These are phyloP conservation scores for Phytophthora pluvialis DNA, from an alignment of 352 stramenopile genomes.

Conservation along the genomic window DNA sequence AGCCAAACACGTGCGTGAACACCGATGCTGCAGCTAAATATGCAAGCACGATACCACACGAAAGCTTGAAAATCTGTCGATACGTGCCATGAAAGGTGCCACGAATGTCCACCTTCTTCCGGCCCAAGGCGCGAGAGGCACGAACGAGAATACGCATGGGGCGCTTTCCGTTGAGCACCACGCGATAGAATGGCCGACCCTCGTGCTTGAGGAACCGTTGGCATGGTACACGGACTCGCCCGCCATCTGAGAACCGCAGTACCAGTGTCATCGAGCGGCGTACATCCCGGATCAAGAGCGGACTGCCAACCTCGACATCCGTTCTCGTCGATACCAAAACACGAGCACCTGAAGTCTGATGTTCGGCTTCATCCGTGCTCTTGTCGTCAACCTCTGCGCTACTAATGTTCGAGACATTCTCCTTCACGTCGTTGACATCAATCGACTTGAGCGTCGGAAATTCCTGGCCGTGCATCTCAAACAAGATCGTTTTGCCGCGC, in stretches of 20 bases:
- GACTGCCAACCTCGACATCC: slow-evolving; percentile 43
- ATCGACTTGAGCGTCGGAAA: slow-evolving; percentile 60
- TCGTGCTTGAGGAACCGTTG: slow-evolving; percentile 51
- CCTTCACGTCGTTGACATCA: slow-evolving; percentile 45
- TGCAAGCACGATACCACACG: slow-evolving; percentile 58
- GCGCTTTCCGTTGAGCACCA: slow-evolving; percentile 59
- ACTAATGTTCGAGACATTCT: neutral
- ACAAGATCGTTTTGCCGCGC: slow-evolving; percentile 71
- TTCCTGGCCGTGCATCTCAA: slow-evolving; percentile 72
- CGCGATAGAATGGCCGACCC: slow-evolving; percentile 55
- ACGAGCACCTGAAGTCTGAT: slow-evolving; percentile 6
- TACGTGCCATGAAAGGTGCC: slow-evolving; percentile 65
- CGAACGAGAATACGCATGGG: slow-evolving; percentile 64
- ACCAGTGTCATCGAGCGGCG: slow-evolving; percentile 54
- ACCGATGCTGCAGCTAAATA: slow-evolving; percentile 56
- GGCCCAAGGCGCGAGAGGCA: slow-evolving; percentile 24
- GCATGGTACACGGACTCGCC: slow-evolving; percentile 54
- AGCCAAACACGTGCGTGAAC: slow-evolving; percentile 57
- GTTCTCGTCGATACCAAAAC: slow-evolving; percentile 32
- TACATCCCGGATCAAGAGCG: slow-evolving; percentile 52
- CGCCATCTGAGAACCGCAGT: slow-evolving; percentile 67
- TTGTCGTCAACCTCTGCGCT: slow-evolving; percentile 17
- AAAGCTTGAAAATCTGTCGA: slow-evolving; percentile 70
- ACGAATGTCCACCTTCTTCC: slow-evolving; percentile 45
- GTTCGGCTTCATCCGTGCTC: slow-evolving; percentile 8